phyloP scores from a whole-genome alignment of 148 eudicot genomes.

The Tetragonia tetragonoides region DNA sequence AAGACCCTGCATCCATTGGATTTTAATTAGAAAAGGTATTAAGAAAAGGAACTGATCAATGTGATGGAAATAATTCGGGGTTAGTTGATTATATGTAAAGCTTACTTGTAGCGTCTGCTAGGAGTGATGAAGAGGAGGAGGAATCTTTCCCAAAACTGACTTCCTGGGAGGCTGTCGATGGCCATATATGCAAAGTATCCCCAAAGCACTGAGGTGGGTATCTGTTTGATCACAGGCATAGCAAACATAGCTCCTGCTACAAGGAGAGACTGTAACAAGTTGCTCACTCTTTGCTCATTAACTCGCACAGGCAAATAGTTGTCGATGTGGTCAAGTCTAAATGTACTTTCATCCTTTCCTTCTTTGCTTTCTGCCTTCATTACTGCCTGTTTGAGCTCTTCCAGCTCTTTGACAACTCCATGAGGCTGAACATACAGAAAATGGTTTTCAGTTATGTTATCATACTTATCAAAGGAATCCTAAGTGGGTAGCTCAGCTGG shows the following conservation, averaged over 20 bases:
- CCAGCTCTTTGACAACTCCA: slow-evolving; percentile 39
- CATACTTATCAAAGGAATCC: too few species aligned
- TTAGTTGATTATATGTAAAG: not conserved
- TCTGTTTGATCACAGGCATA: slow-evolving; percentile 66
- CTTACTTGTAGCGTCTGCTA: slow-evolving; percentile 70
- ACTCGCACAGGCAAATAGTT: slow-evolving; percentile 77
- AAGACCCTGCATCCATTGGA: slow-evolving; percentile 46
- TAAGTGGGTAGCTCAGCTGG: too few species aligned
- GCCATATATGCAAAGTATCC: slow-evolving; percentile 93
- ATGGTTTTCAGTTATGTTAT: not conserved
- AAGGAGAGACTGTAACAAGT: slow-evolving; percentile 67
- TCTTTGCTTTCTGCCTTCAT: slow-evolving; percentile 45
- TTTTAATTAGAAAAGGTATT: not conserved
- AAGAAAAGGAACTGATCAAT: not conserved
- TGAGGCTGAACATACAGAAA: slow-evolving; percentile 26
- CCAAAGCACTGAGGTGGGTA: slow-evolving; percentile 88
- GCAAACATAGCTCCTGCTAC: slow-evolving; percentile 52
- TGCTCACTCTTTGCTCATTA: slow-evolving; percentile 82
- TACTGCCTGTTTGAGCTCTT: slow-evolving; percentile 58
- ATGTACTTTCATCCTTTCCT: slow-evolving; percentile 30
- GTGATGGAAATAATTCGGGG: too few species aligned
- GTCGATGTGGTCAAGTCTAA: slow-evolving; percentile 65
- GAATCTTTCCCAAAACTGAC: slow-evolving; percentile 82
- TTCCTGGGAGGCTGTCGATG: slow-evolving; percentile 81
- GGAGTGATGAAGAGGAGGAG: slow-evolving; percentile 67